Percentiles rank a stretch among this genome's conserved stretches.
These are phyloP conservation scores for Paramecium biaurelia DNA, from an alignment of 73 alveolate genomes.

Conservation along the genomic window DNA sequence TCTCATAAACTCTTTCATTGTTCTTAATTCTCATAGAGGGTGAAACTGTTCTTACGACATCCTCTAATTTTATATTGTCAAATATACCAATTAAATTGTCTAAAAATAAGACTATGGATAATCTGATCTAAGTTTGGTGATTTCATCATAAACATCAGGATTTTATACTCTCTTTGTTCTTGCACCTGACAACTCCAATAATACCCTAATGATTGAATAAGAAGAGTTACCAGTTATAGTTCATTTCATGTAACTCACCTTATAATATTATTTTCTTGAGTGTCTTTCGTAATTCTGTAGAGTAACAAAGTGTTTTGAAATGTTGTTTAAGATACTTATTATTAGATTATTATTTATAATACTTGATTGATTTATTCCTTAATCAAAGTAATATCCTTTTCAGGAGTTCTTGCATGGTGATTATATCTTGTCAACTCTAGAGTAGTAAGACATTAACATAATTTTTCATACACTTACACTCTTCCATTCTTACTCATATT, in stretches of 20 bases:
- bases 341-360: background rate
- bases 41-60: slow-evolving; percentile 17
- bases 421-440: background rate
- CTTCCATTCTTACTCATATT: background rate
- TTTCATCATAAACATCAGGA: background rate
- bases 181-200: slow-evolving; percentile 39
- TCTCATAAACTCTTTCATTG: background rate
- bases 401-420: background rate
- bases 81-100: background rate
- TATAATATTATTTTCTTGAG: background rate
- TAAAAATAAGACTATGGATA: slow-evolving; percentile 1
- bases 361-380: background rate
- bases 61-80: background rate
- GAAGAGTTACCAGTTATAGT: background rate
- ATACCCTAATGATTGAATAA: background rate
- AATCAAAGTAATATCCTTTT: background rate
- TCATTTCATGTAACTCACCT: slow-evolving; percentile 51
- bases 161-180: slow-evolving; percentile 5
- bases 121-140: background rate
- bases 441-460: background rate
- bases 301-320: background rate
- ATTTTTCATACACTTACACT: background rate
- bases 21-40: background rate
- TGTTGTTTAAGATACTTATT: slow-evolving; percentile 5
- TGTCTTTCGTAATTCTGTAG: background rate